Conservation (phyloP, 2,329 filamentous ascomycete genomes). For the Corinectria fuckeliana region DNA sequence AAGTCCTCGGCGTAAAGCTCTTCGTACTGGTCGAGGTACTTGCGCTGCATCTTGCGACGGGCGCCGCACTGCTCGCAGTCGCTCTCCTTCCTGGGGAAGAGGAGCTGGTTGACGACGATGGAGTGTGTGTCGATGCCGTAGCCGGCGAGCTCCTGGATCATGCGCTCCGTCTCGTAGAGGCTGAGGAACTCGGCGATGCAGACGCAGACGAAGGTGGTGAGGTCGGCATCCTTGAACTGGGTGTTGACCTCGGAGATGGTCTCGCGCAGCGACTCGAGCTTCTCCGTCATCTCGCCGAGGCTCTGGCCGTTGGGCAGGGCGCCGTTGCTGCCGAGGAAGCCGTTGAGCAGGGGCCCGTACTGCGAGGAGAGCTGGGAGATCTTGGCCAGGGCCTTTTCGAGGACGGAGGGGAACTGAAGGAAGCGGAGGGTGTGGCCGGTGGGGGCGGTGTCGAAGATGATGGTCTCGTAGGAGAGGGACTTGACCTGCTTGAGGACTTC, state of each 20-base stretch:
- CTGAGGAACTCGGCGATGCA: conserved; percentile 97
- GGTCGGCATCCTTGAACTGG: conserved; percentile 95
- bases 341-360: conserved; percentile 95
- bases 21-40: conserved; percentile 98
- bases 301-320: conserved; percentile 88
- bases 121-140: conserved; percentile 96
- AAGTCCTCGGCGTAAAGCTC: conserved; percentile 96
- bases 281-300: conserved; percentile 89
- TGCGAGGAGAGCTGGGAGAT: conserved; percentile 91
- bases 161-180: conserved; percentile 97
- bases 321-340: conserved; percentile 80
- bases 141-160: conserved; percentile 96
- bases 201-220: conserved; percentile 97
- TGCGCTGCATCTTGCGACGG: conserved; percentile 97
- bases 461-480: conserved; percentile 96
- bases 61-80: conserved; percentile 95
- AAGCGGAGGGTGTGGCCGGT: conserved; percentile 98
- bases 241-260: conserved; percentile 96
- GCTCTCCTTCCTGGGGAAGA: conserved; percentile 87
- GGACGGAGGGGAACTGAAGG: conserved; percentile 95
- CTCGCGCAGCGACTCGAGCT: conserved; percentile 90
- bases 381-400: conserved; percentile 98
- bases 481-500: conserved; percentile 99
- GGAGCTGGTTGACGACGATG: conserved; percentile 97
- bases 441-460: conserved; percentile 98